Evolutionary conservation across 306 rosid genomes (phyloP).

Genomic region (Rosa rugosa): DNA sequence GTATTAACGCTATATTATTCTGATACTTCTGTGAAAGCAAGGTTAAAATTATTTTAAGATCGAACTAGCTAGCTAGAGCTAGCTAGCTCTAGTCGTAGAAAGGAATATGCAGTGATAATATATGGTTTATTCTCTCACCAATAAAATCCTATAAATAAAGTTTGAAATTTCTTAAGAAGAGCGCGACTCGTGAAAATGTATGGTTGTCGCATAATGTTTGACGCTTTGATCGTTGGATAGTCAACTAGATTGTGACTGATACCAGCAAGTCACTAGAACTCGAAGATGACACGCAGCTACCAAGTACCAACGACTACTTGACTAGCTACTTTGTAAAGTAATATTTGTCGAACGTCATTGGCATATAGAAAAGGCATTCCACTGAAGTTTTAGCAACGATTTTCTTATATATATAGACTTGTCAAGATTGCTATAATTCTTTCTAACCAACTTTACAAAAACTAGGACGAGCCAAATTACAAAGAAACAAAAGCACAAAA

Average conservation of each 20-base stretch:
- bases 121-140: background rate
- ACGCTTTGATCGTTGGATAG: background rate
- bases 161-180: background rate
- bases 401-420: background rate
- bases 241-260: background rate
- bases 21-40: background rate
- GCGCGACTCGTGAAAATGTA: background rate
- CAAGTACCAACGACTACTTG: background rate
- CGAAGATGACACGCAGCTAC: background rate
- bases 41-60: background rate
- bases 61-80: background rate
- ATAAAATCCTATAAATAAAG: background rate
- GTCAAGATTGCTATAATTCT: background rate
- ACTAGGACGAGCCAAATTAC: background rate
- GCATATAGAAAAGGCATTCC: background rate
- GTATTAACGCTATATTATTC: background rate
- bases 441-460: background rate
- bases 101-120: background rate
- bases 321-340: background rate
- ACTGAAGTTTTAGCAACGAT: background rate
- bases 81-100: background rate
- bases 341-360: background rate
- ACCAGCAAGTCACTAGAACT: conserved; percentile 8
- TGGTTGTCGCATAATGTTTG: background rate
- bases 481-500: background rate